Evolutionary conservation across 1,139 yeast species (phyloP), one percentile per base, ranked within the genome.

Genomic region (Hyphopichia wangnamkhiaoensis): DNA sequence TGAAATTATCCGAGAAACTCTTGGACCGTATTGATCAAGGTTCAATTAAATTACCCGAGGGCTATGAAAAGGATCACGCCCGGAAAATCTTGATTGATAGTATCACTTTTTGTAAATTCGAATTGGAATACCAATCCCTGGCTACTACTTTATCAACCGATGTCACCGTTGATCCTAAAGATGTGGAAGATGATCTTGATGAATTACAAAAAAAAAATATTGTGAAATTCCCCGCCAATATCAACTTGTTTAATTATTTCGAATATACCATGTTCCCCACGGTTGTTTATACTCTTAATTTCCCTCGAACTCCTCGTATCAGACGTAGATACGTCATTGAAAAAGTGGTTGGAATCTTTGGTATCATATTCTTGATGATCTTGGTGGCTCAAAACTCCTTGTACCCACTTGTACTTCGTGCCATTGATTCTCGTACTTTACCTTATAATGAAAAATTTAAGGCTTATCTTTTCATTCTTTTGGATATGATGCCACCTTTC

Each of bases 221-320:
- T 14, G 53, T 62, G 9, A 56, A 55, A 29, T 91, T 88, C 62
- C 98, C 97, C 0, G 48, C 61, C 2, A 91, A 90, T 53, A 76
- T 94, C 44, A 79, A 79, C n/a, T 46, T 82, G 6, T 43, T 40
- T 34, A 84, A 90, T 61, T 91, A 74, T 58, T 88, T 90, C 57
- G 74, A 70, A 59, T 93, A 75, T 63, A 71, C 95, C 16, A 84
- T 88, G 95, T 90, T 79, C 58, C 98, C 98, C n/a, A 87, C 95
- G 0, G 64, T 90, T 40, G 95, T 93, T 21, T 86, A 85, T 53
- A 82, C 85, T 43, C 74, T 86, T 35, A 83, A 82, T 42, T 91
- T 80, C 54, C 96, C 97, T 24, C 73, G 96, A 49, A 88, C 90
- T 0, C 59, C 72, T 14, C 61, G 58, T 27, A 81, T 93, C 35